Percentiles rank a stretch among this genome's conserved stretches.
These are phyloP conservation scores for Collybiopsis luxurians DNA, from an alignment of 768 basidiomycete genomes.

Conservation along the genomic window DNA sequence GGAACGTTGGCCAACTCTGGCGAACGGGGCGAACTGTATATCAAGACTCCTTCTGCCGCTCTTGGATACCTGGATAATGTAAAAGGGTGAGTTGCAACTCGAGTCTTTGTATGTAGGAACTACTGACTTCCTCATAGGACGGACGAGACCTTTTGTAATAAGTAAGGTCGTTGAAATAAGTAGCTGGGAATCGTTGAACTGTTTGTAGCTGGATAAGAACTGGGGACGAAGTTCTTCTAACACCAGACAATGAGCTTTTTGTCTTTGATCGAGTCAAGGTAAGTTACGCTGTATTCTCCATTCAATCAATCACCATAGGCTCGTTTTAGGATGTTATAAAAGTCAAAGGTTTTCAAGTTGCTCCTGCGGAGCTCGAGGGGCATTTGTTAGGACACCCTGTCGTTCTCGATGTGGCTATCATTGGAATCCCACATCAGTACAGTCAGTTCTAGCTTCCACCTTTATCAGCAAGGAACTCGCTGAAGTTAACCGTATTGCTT, in stretches of 20 bases:
- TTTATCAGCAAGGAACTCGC: neutral
- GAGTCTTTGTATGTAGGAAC: neutral
- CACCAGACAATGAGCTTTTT: slow-evolving; percentile 40
- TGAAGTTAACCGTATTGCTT: no score
- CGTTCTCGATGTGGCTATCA: slow-evolving; percentile 24
- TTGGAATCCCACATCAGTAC: slow-evolving; percentile 22
- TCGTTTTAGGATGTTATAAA: slow-evolving; percentile 46
- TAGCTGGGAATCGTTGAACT: neutral
- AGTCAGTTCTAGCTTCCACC: slow-evolving; percentile 5
- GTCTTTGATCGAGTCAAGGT: slow-evolving; percentile 50
- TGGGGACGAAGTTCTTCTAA: slow-evolving; percentile 46
- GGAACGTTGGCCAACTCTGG: slow-evolving; percentile 52
- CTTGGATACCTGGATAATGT: slow-evolving; percentile 32
- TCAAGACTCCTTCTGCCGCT: slow-evolving; percentile 53
- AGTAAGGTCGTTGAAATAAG: slow-evolving; percentile 19
- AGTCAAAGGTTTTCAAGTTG: slow-evolving; percentile 33
- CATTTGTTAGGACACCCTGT: slow-evolving; percentile 22
- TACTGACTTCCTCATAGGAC: slow-evolving; percentile 1
- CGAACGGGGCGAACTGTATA: slow-evolving; percentile 60
- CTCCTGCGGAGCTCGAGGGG: slow-evolving; percentile 28
- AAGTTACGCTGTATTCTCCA: slow-evolving; percentile 20
- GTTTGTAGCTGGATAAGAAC: slow-evolving; percentile 39
- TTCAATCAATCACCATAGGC: neutral
- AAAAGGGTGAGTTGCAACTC: neutral
- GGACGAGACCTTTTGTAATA: slow-evolving; percentile 34